Evolutionary conservation across 176 grass and related monocot species (phyloP), one percentile per base, ranked within the genome.

Genomic region (Cenchrus americanus): DNA sequence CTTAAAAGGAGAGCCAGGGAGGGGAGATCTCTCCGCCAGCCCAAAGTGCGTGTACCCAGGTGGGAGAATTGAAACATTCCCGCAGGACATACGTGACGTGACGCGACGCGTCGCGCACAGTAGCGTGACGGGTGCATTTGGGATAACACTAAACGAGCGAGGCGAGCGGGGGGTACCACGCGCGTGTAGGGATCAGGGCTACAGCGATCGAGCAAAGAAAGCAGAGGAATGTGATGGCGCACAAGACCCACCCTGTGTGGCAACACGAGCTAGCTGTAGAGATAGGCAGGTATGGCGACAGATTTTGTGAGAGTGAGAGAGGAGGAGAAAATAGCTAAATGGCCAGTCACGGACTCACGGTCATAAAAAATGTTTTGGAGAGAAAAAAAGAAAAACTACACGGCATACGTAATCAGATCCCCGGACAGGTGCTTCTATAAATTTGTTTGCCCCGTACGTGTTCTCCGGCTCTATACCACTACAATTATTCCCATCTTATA

Each of bases 61-160:
- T 37, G 58, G 52, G 66, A 77, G 73, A 77, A 48, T 40, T 74
- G 51, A 84, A 62, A 62, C 69, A 89, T 84, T 89, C 82, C 21
- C 11, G 18, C 40, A 30, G 52, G 80, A 71, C 66, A 82, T 61
- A 81, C 64, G 48, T 57, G 63, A 69, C 78, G 64, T 80, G 78
- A 80, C n/a, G 64, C 64, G 78, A 81, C 23, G 65, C 43, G 73
- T 78, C 84, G 42, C 50, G 79, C 79, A 79, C 79, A 90, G 84
- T 79, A 79, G 42, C 50, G 57, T 83, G 84, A 86, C 66, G 65
- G 63, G 48, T 88, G 40, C 80, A 47, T 72, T 70, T 66, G 49
- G 13, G 74, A 79, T 57, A 26, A 44, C 44, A 14, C n/a, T 48
- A 32, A 58, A 46, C 59, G 68, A 44, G 23, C 12, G 34, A 37